Evolutionary conservation across 1,284 basidiomycete genomes (phyloP), one percentile per base, ranked within the genome.

Genomic region (Hymenochaete sp.): DNA sequence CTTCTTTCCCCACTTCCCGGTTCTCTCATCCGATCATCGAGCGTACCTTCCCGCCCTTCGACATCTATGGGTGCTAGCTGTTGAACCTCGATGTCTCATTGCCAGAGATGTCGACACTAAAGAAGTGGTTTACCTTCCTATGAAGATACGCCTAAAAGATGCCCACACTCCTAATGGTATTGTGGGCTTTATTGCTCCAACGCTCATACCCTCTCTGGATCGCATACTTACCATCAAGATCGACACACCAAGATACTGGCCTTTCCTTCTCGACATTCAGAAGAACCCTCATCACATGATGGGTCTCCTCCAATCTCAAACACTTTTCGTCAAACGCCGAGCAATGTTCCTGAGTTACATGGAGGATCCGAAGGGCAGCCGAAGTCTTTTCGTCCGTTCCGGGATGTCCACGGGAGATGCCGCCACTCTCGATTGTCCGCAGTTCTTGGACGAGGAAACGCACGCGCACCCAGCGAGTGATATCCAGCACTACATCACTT

Each of bases 31-130:
- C 6, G 93, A 98, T 57, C 96, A 96, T 65, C 84, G 86, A 50
- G 81, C 84, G 31, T 95, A 92, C 58, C 72, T 97, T 3, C 96
- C 98, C 61, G 91, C 93, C 0, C 78, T 93, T 52, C 78, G 96
- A 3, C 95, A 98, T 62, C 66, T 99, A 22, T 98, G 96, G 96
- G 88, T 88, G 2, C 70, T 98, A 28, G 96, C 96, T 1, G 83
- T 89, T 11, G 93, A 98, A 57, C 93, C 96, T 2, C 70, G 96
- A 37, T 93, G 93, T 59, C 70, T 98, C 9, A 77, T 93, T 28
- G 89, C 91, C 0, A 77, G 88, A 28, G 93, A 97, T 56, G 86
- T 95, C 26, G 92, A 95, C 55, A 90, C 87, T 2, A 75, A 77
- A 11, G 88, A 95, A 58, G 79, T 90, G 0, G 87, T 93, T 11